Percentiles rank a stretch among this genome's conserved stretches.
Evolutionary conservation across 2,329 filamentous ascomycete species (phyloP).

Genomic region (Penicillium sp.): DNA sequence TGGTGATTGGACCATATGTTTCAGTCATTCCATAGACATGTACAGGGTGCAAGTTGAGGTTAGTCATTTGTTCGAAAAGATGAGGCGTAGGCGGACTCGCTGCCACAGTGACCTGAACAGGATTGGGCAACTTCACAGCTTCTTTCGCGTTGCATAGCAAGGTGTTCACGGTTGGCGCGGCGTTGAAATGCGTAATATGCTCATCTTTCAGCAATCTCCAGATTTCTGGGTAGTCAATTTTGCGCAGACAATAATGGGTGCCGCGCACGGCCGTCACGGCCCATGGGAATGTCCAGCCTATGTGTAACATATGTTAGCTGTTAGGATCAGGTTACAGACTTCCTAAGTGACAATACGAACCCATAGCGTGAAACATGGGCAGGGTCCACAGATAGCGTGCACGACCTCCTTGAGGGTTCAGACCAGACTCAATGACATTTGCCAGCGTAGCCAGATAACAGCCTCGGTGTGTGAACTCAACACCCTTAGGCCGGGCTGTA

Average conservation of each 20-base stretch:
- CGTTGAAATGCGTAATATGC: conserved; percentile 89
- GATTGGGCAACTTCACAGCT: conserved; percentile 64
- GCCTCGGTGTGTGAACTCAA: conserved; percentile 85
- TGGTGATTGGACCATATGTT: conserved; percentile 94
- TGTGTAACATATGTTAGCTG: neutral
- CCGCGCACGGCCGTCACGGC: conserved; percentile 86
- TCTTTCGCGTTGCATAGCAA: conserved; percentile 76
- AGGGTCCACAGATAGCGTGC: conserved; percentile 89
- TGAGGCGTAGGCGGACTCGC: conserved; percentile 85
- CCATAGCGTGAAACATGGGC: conserved; percentile 73
- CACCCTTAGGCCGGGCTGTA: conserved; percentile 86
- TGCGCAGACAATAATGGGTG: conserved; percentile 91
- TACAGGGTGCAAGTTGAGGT: conserved; percentile 79
- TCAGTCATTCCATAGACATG: conserved; percentile 88
- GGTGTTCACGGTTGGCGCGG: conserved; percentile 94
- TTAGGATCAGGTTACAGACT: neutral
- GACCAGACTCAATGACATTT: conserved; percentile 82
- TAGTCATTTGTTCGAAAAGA: conserved; percentile 89
- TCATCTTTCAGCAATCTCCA: conserved; percentile 86
- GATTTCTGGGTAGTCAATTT: conserved; percentile 90
- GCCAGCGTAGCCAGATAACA: conserved; percentile 78
- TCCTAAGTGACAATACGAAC: conserved; percentile 29
- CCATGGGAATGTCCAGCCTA: conserved; percentile 83
- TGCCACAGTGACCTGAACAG: conserved; percentile 85
- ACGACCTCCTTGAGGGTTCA: conserved; percentile 66